Conservation (phyloP, 2,329 filamentous ascomycete species). For the Exophiala phaeomuriformis region DNA sequence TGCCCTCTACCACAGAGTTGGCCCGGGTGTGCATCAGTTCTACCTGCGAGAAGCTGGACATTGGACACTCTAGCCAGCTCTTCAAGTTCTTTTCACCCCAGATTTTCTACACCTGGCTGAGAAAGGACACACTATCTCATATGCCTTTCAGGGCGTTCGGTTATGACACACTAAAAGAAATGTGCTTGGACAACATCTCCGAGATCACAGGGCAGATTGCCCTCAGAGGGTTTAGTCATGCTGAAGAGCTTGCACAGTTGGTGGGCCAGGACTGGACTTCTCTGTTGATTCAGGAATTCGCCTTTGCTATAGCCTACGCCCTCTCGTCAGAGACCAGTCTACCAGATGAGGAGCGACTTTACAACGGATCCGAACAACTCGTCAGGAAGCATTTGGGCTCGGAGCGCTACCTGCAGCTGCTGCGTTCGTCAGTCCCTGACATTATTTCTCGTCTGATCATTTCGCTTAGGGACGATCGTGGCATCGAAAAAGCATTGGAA, state of each 20-base stretch:
- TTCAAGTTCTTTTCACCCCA: slow-evolving; percentile 84
- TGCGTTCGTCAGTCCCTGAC: slow-evolving; percentile 65
- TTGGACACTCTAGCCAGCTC: slow-evolving; percentile 60
- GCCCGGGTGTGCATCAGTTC: slow-evolving; percentile 63
- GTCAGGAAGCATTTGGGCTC: slow-evolving; percentile 64
- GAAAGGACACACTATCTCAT: slow-evolving; percentile 55
- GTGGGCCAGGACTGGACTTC: slow-evolving; percentile 50
- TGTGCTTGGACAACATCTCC: slow-evolving; percentile 63
- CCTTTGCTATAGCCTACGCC: slow-evolving; percentile 73
- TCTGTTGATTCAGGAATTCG: slow-evolving; percentile 62
- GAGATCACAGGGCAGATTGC: slow-evolving; percentile 74
- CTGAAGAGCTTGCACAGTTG: slow-evolving; percentile 52
- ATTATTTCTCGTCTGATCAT: slow-evolving; percentile 71
- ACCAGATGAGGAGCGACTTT: slow-evolving; percentile 37
- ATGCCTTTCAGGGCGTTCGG: slow-evolving; percentile 84
- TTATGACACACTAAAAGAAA: slow-evolving; percentile 60
- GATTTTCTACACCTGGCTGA: slow-evolving; percentile 83
- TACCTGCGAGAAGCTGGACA: slow-evolving; percentile 58
- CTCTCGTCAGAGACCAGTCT: slow-evolving; percentile 65
- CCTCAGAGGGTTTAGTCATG: slow-evolving; percentile 66
- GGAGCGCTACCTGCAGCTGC: slow-evolving; percentile 54
- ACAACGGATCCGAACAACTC: slow-evolving; percentile 55
- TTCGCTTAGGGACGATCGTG: slow-evolving; percentile 68
- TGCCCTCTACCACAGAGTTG: slow-evolving; percentile 58
- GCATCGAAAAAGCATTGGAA: slow-evolving; percentile 59